These are phyloP conservation scores for Moricandia arvensis DNA, from an alignment of 345 rosid species.

Conservation along the genomic window DNA sequence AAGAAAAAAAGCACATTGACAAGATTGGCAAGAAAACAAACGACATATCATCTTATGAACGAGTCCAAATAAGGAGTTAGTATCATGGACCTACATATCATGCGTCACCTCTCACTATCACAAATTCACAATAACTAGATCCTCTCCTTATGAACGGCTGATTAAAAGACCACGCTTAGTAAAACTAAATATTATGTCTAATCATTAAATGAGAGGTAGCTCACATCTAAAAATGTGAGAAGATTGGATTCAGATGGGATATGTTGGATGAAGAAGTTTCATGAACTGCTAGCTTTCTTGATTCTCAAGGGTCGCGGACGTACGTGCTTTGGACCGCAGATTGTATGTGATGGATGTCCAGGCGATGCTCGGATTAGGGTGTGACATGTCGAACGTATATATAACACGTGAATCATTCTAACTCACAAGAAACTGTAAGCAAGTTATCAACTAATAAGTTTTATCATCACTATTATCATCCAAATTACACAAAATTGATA, in stretches of 20 bases:
- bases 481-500: constrained; percentile 34
- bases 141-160: neutral
- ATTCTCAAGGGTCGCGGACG: too few species aligned
- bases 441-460: neutral
- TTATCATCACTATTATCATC: too few species aligned
- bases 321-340: too few species aligned
- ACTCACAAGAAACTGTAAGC: too few species aligned
- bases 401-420: too few species aligned
- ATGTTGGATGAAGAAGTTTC: too few species aligned
- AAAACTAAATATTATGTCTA: neutral
- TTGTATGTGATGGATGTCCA: too few species aligned
- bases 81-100: neutral
- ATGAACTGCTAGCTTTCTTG: too few species aligned
- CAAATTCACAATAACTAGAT: neutral
- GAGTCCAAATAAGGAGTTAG: constrained; percentile 5
- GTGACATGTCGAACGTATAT: too few species aligned
- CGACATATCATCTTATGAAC: neutral
- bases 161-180: neutral
- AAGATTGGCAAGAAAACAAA: constrained; percentile 3
- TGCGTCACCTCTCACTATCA: neutral
- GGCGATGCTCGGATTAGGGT: too few species aligned
- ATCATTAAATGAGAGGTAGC: neutral
- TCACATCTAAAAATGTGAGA: too few species aligned
- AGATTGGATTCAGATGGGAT: too few species aligned
- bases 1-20: neutral